phyloP scores from a whole-genome alignment of 2,329 filamentous ascomycete genomes.

The Mollisia scopiformis region DNA sequence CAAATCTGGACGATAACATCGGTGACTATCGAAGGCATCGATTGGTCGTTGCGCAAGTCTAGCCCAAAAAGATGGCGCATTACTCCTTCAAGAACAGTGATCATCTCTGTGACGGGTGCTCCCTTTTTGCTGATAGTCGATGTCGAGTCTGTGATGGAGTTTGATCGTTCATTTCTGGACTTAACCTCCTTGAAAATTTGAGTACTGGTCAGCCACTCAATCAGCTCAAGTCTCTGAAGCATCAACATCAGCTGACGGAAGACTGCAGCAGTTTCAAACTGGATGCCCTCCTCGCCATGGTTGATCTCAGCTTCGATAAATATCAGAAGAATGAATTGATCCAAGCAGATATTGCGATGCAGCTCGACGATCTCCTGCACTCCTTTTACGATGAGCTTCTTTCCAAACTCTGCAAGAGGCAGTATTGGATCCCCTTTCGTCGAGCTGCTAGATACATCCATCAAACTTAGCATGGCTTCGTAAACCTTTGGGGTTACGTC shows the following conservation, averaged over 20 bases:
- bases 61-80: conserved; percentile 67
- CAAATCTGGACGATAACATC: conserved; percentile 69
- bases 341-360: conserved; percentile 75
- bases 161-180: conserved; percentile 44
- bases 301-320: conserved; percentile 87
- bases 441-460: conserved; percentile 44
- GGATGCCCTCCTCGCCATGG: conserved; percentile 67
- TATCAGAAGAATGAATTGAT: conserved; percentile 79
- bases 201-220: conserved; percentile 68
- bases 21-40: conserved; percentile 63
- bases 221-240: conserved; percentile 74
- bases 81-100: conserved; percentile 63
- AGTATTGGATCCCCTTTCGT: conserved; percentile 21
- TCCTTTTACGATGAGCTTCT: conserved; percentile 73
- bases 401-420: conserved; percentile 75
- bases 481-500: conserved; percentile 60
- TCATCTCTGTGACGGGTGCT: conserved; percentile 48
- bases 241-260: conserved; percentile 72
- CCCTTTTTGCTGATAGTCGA: conserved; percentile 42
- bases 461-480: conserved; percentile 50
- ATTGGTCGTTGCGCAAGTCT: conserved; percentile 50
- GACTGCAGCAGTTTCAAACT: conserved; percentile 71
- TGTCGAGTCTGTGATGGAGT: conserved; percentile 32
- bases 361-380: conserved; percentile 78
- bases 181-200: conserved; percentile 54